Conservation (phyloP, 495 filamentous ascomycete genomes). For the Penicillium lividum region DNA sequence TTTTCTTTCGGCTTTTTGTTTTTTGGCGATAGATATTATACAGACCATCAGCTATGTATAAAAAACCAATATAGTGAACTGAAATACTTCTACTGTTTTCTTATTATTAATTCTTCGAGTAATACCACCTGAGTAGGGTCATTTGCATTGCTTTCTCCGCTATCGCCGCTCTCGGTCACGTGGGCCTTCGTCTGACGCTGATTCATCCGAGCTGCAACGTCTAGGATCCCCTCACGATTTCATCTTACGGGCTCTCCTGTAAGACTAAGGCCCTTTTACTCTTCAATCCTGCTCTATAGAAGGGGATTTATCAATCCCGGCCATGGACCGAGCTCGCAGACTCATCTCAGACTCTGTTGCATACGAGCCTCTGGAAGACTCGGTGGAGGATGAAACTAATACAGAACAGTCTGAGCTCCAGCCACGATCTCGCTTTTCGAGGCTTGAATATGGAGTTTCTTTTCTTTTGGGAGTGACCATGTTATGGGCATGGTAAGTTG, state of each 20-base stretch:
- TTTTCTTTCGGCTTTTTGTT: slow-evolving; percentile 9
- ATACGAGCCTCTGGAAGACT: slow-evolving; percentile 60
- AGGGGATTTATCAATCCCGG: background rate
- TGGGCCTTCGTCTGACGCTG: slow-evolving; percentile 10
- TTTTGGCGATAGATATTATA: slow-evolving; percentile 23
- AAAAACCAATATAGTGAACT: slow-evolving; percentile 13
- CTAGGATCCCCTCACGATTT: no score
- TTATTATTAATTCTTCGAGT: background rate
- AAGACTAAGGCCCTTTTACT: background rate
- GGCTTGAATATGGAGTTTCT: slow-evolving; percentile 83
- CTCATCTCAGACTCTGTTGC: slow-evolving; percentile 48
- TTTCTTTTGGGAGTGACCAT: slow-evolving; percentile 85
- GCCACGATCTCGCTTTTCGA: slow-evolving; percentile 57
- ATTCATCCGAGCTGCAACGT: slow-evolving; percentile 13
- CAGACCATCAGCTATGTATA: slow-evolving; percentile 19
- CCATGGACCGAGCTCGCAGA: slow-evolving; percentile 51
- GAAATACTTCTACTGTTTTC: background rate
- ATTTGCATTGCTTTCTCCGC: background rate
- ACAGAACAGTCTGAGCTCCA: slow-evolving; percentile 12
- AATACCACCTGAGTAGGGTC: background rate
- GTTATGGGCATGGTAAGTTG: slow-evolving; percentile 91
- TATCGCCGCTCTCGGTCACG: slow-evolving; percentile 7
- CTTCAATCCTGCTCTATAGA: slow-evolving; percentile 1
- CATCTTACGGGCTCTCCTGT: background rate
- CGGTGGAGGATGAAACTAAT: slow-evolving; percentile 35